Evolutionary conservation across 805 yeast species (phyloP).

Genomic region (Lipomyces sp.): DNA sequence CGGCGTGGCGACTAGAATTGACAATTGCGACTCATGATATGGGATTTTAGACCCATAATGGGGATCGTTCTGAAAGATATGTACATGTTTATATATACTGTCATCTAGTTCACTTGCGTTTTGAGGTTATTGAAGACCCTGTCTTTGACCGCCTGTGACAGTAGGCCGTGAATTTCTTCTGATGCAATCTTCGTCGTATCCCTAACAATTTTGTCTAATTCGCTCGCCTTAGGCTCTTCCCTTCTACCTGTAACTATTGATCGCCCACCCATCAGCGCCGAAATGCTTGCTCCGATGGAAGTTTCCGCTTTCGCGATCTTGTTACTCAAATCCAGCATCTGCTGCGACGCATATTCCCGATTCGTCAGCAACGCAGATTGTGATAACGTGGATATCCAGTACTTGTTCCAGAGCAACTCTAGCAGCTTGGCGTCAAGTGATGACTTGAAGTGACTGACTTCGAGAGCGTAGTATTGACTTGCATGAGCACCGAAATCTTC

Average conservation of each 20-base stretch:
- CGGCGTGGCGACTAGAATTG: slow-evolving; percentile 9
- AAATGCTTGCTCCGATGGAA: slow-evolving; percentile 9
- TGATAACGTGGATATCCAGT: slow-evolving; percentile 53
- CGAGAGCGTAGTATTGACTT: slow-evolving; percentile 67
- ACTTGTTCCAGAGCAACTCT: slow-evolving; percentile 51
- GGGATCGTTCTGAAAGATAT: background rate
- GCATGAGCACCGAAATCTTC: slow-evolving; percentile 75
- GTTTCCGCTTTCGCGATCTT: slow-evolving; percentile 38
- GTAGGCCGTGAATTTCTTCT: slow-evolving; percentile 42
- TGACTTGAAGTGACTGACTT: slow-evolving; percentile 63
- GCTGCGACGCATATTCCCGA: slow-evolving; percentile 41
- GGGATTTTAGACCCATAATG: background rate
- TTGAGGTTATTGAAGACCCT: slow-evolving; percentile 35
- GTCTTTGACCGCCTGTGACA: slow-evolving; percentile 39
- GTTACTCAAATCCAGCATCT: slow-evolving; percentile 42
- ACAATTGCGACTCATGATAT: background rate
- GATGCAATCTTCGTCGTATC: slow-evolving; percentile 37
- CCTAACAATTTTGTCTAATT: slow-evolving; percentile 29
- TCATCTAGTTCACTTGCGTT: slow-evolving; percentile 9
- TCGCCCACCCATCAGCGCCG: slow-evolving; percentile 14
- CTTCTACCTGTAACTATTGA: slow-evolving; percentile 5
- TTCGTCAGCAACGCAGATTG: slow-evolving; percentile 41
- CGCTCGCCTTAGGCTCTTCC: slow-evolving; percentile 23
- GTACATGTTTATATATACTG: background rate
- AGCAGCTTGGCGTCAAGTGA: slow-evolving; percentile 56